Evolutionary conservation across 768 basidiomycete species (phyloP).

Genomic region (Megacollybia marginata): DNA sequence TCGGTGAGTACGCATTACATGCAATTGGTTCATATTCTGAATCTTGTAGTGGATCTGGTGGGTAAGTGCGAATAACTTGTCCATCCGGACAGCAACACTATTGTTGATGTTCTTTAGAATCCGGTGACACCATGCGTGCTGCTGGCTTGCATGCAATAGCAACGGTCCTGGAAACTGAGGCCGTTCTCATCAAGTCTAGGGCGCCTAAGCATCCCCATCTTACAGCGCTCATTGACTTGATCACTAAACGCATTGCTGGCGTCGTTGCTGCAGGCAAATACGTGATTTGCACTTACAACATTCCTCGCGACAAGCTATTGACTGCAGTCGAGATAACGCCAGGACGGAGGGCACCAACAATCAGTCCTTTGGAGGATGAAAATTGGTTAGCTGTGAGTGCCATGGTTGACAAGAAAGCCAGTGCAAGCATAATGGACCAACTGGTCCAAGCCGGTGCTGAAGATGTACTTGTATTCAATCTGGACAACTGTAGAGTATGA

Average conservation of each 20-base stretch:
- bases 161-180: conserved; percentile 80
- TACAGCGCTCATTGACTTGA: conserved; percentile 61
- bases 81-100: too few relatives aligned
- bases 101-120: conserved; percentile 53
- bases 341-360: conserved; percentile 82
- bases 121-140: conserved; percentile 98
- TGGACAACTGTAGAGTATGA: conserved; percentile 92
- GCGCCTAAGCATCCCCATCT: conserved; percentile 56
- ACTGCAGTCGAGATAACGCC: conserved; percentile 72
- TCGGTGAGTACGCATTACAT: conserved; percentile 47
- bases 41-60: conserved; percentile 79
- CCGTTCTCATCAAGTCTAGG: conserved; percentile 84
- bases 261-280: conserved; percentile 85
- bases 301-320: conserved; percentile 55
- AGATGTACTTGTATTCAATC: conserved; percentile 82
- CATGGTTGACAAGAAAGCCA: conserved; percentile 82
- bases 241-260: conserved; percentile 86
- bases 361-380: conserved; percentile 74
- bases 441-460: conserved; percentile 78
- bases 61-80: conserved; percentile 42
- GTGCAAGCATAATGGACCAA: conserved; percentile 85
- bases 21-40: background rate
- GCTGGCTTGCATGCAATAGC: conserved; percentile 92
- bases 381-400: conserved; percentile 88
- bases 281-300: conserved; percentile 89